Evolutionary conservation across 1,284 basidiomycete species (phyloP), one percentile per base, ranked within the genome.

Genomic region (Rhodotorula sp.): DNA sequence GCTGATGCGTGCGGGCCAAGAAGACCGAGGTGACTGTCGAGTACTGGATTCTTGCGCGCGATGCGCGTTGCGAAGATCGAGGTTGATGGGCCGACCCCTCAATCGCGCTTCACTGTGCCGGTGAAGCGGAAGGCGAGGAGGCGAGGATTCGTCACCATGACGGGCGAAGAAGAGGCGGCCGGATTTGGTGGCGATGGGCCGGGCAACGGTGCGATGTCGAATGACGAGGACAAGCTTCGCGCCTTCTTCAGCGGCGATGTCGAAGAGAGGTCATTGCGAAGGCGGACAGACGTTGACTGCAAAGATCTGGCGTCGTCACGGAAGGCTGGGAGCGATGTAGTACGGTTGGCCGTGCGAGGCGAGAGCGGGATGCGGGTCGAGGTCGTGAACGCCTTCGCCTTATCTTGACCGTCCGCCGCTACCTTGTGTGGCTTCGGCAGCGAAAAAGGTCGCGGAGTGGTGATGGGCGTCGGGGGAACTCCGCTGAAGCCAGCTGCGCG

Each of bases 61-160:
- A 15, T 44, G 39, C 39, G 39, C 13, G 19, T 44, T 44, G 39
- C 39, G 39, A 44, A 44, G 39, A 17, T 44, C 39, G 39, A 44
- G 13, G 39, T 15, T 10, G 39, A 44, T 44, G 39, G 39, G 39
- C 39, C 19, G 39, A 10, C 19, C 39, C 19, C 24, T 60, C 32
- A 56, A 2, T 47, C 46, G 15, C 27, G 34, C 27, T 39, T 39
- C 13, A 59, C 63, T 10, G n/a, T 48, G 6, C 64, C 64, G n/a
- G 22, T 57, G 49, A 66, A 74, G 15, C 58, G 30, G 65, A 72
- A 72, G 4, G 67, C 69, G 55, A 74, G 63, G 4, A 74, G 62
- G 22, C 62, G 62, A 29, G 67, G 68, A 30, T 74, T 74, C 9
- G 70, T 74, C 1, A 68, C 57, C 19, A 68, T 44, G 44, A 66